Percentiles rank a stretch among this genome's conserved stretches.
phyloP scores from a whole-genome alignment of 2,329 filamentous ascomycete species.

The Cordyceps farinosa region DNA sequence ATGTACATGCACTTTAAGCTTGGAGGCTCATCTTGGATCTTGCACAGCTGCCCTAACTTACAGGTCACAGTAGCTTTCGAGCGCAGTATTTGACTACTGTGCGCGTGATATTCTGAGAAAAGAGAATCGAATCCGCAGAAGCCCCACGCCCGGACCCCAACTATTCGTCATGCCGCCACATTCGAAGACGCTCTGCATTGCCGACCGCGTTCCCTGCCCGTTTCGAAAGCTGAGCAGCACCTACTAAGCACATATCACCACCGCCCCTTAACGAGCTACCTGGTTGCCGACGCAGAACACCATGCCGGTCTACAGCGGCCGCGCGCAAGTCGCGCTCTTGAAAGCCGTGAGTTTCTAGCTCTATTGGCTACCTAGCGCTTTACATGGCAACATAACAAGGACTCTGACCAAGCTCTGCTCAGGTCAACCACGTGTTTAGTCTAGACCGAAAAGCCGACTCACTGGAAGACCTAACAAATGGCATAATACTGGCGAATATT shows the following conservation, averaged over 20 bases:
- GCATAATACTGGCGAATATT: conserved; percentile 51
- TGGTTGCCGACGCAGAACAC: background rate
- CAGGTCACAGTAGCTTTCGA: background rate
- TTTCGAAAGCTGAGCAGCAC: conserved; percentile 2
- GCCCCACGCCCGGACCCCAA: background rate
- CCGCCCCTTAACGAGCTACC: background rate
- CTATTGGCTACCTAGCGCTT: background rate
- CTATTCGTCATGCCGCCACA: conserved; percentile 5
- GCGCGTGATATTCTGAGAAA: background rate
- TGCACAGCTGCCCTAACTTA: background rate
- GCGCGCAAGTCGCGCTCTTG: conserved; percentile 52
- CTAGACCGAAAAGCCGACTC: conserved; percentile 45
- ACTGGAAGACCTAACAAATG: conserved; percentile 52
- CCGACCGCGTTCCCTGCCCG: background rate
- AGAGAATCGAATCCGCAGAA: background rate
- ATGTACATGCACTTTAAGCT: background rate
- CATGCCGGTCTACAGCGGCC: conserved; percentile 39
- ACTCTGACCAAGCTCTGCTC: conserved; percentile 6
- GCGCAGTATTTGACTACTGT: background rate
- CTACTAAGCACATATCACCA: background rate
- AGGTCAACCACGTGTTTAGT: conserved; percentile 41
- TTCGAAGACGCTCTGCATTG: conserved; percentile 1
- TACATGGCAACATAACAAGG: background rate
- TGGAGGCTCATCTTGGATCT: conserved; percentile 1
- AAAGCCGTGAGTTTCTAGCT: conserved; percentile 45